These are phyloP conservation scores for Calycina herbarum DNA, from an alignment of 2,329 filamentous ascomycete genomes.

Conservation along the genomic window DNA sequence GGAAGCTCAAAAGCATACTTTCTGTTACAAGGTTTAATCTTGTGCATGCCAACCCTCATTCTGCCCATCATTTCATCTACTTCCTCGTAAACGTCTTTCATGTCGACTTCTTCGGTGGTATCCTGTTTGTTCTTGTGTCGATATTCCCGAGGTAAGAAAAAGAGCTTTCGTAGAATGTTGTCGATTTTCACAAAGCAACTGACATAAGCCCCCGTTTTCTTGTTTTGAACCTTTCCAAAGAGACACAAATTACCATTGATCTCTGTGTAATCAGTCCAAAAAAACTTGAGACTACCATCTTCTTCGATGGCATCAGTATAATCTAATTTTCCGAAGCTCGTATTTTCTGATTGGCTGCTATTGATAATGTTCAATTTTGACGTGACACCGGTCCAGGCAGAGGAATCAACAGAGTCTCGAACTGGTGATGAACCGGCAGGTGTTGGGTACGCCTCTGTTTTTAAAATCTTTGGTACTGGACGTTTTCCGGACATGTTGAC, in stretches of 20 bases:
- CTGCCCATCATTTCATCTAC: constrained; percentile 86
- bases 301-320: constrained; percentile 86
- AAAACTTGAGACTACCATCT: constrained; percentile 89
- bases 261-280: constrained; percentile 96
- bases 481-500: constrained; percentile 85
- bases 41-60: constrained; percentile 83
- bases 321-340: constrained; percentile 75
- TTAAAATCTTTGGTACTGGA: constrained; percentile 72
- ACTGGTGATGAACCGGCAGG: constrained; percentile 76
- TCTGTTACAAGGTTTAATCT: constrained; percentile 84
- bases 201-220: constrained; percentile 72
- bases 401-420: constrained; percentile 69
- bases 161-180: constrained; percentile 89
- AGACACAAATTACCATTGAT: constrained; percentile 87
- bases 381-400: constrained; percentile 85
- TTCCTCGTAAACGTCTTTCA: constrained; percentile 88
- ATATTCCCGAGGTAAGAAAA: constrained; percentile 79
- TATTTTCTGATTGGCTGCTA: constrained; percentile 66
- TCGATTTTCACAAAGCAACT: constrained; percentile 97
- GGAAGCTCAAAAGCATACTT: constrained; percentile 96
- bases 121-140: constrained; percentile 63
- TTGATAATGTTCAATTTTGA: constrained; percentile 82
- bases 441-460: constrained; percentile 65
- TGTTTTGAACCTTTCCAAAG: constrained; percentile 95
- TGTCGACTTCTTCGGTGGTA: constrained; percentile 76